Evolutionary conservation across 192 early-diverging fungal genomes (phyloP), one percentile per base, ranked within the genome.

Genomic region (Umbelopsis vinacea): DNA sequence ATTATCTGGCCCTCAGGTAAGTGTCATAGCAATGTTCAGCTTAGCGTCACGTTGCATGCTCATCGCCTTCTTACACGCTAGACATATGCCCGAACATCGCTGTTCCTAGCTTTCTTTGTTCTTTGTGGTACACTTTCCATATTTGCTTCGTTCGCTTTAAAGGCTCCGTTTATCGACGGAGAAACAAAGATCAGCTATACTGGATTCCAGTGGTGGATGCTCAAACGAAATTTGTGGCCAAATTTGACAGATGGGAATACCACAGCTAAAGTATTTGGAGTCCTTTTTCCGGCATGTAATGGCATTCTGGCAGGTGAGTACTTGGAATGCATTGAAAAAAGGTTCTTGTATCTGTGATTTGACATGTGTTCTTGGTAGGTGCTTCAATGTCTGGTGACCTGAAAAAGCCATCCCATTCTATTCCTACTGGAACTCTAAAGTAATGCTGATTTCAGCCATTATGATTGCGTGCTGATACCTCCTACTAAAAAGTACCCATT

Each of bases 331-430:
- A 3, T 7, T 43, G 2, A 57, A 46, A 9, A 38, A 6, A 7
- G 12, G 37, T 21, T 19, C 37, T 2, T 11, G 6, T 46, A 26
- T 38, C 24, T 11, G 11, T 26, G 17, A 23, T 14, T 29, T 54
- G 14, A 38, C 0, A 12, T 66, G 11, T 15, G 26, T 19, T 1
- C 10, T 14, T 35, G 3, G 7, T n/a, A 79, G 90, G 90, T 22
- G 90, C 89, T 0, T 89, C 89, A 23, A 86, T 92, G 86, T 89
- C 88, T n/a, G 89, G 89, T 23, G 82, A 87, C 46, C 80, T 92
- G 55, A 81, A 86, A 68, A 87, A 87, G 69, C 90, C 90, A 8
- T 85, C 86, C 76, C 82, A 87, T 55, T 88, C 89, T 1, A 92
- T 92, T 14, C 89, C 90, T 0, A 81, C 79, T 48, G 90, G 90